Conservation (phyloP, 139 green algal genomes). For the Dunaliella sp. region DNA sequence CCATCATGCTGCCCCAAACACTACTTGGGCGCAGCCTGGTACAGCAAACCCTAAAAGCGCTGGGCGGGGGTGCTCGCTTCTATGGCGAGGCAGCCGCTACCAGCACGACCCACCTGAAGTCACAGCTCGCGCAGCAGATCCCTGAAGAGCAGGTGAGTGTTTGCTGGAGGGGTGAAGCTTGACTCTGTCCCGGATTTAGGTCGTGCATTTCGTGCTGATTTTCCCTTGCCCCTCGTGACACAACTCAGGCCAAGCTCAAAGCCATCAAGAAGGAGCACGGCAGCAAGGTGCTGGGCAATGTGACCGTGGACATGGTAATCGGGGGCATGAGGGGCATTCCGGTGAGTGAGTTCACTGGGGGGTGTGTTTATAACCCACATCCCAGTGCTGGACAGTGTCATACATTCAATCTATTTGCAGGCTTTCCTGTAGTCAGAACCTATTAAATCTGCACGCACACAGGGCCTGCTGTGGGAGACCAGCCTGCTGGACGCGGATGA, state of each 20-base stretch:
- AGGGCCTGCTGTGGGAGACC: conserved; percentile 96
- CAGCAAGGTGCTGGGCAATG: conserved; percentile 70
- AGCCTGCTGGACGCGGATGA: conserved; percentile 94
- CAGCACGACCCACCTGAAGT: background rate
- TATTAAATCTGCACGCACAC: conserved; percentile 5
- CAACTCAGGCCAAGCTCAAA: conserved; percentile 87
- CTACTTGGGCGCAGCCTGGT: no score
- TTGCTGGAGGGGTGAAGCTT: no score
- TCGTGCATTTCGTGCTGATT: no score
- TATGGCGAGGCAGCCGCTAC: background rate
- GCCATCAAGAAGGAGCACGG: conserved; percentile 79
- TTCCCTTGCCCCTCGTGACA: no score
- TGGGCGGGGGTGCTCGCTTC: background rate
- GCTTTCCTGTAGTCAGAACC: background rate
- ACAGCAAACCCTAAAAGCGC: no score
- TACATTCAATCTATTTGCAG: no score
- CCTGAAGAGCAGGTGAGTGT: background rate
- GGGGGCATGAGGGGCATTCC: conserved; percentile 98
- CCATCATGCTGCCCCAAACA: no score
- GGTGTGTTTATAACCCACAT: no score
- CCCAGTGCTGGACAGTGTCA: no score
- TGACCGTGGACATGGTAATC: conserved; percentile 87
- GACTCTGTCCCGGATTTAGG: no score
- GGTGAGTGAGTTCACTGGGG: no score
- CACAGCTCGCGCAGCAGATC: background rate